Percentiles rank a stretch among this genome's conserved stretches.
These are phyloP conservation scores for Aegilops speltoides DNA, from an alignment of 176 grass and related monocot species.

Conservation along the genomic window DNA sequence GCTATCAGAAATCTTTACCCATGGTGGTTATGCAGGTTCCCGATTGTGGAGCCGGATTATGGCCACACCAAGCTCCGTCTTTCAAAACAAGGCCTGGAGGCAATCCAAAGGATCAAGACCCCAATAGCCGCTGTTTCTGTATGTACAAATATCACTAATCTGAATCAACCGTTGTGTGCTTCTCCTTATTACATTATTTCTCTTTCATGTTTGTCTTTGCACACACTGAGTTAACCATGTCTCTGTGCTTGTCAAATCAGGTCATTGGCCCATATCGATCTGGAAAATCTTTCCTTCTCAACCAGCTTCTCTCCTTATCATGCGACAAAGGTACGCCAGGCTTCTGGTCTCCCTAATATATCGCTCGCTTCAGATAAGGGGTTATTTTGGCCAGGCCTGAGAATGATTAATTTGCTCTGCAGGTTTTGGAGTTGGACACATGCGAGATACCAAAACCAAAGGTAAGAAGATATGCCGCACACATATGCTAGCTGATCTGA, in stretches of 20 bases:
- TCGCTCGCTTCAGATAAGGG: background rate
- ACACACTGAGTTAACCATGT: too few species aligned
- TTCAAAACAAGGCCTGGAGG: slow-evolving; percentile 75
- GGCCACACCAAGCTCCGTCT: slow-evolving; percentile 80
- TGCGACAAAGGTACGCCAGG: slow-evolving; percentile 64
- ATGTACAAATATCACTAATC: background rate
- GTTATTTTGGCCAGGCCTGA: background rate
- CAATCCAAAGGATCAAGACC: slow-evolving; percentile 69
- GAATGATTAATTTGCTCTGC: slow-evolving; percentile 9
- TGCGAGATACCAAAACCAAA: slow-evolving; percentile 98
- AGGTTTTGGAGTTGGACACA: slow-evolving; percentile 97
- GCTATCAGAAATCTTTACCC: too few species aligned
- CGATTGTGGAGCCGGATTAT: slow-evolving; percentile 89
- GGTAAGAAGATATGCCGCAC: slow-evolving; percentile 30
- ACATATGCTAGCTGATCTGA: background rate
- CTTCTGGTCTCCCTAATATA: background rate
- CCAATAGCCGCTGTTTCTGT: slow-evolving; percentile 84
- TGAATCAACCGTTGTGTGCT: too few species aligned
- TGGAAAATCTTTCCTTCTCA: slow-evolving; percentile 95
- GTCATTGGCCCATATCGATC: slow-evolving; percentile 90
- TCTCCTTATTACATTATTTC: background rate
- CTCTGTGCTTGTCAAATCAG: slow-evolving; percentile 46
- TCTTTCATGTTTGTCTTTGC: too few species aligned
- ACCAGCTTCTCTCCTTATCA: slow-evolving; percentile 84
- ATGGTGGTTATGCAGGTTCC: slow-evolving; percentile 69